Conservation (phyloP, 176 grass and related monocot species). For the Raddia distichophylla region DNA sequence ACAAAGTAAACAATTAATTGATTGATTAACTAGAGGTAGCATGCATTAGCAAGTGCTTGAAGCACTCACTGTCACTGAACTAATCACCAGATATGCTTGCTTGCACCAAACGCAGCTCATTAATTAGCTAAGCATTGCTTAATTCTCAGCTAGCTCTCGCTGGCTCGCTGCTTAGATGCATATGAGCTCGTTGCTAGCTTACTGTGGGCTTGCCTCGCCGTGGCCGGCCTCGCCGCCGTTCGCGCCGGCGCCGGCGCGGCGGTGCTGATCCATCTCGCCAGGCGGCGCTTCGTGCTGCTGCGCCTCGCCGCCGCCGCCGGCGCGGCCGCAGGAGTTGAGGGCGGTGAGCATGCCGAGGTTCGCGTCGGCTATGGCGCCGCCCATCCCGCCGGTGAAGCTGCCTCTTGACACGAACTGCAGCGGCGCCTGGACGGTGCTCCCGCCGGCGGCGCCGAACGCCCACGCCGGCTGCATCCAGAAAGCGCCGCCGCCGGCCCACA, state of each 20-base stretch:
- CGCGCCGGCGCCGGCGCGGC: constrained; percentile 26
- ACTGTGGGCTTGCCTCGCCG: constrained; percentile 57
- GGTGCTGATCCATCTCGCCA: constrained; percentile 40
- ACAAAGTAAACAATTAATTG: constrained; percentile 60
- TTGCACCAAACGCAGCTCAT: constrained; percentile 22
- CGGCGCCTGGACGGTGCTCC: constrained; percentile 66
- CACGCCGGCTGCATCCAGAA: constrained; percentile 73
- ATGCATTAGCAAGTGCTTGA: constrained; percentile 43
- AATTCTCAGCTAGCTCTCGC: constrained; percentile 14
- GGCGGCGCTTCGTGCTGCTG: constrained; percentile 30
- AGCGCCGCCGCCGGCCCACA: constrained; percentile 73
- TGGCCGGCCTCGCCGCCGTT: constrained; percentile 48
- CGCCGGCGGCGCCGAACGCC: constrained; percentile 36
- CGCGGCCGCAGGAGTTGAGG: constrained; percentile 56
- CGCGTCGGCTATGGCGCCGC: constrained; percentile 53
- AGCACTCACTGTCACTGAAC: constrained; percentile 42
- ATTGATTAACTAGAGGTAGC: constrained; percentile 38
- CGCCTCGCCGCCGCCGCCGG: constrained; percentile 45
- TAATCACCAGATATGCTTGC: constrained; percentile 34
- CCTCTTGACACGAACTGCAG: constrained; percentile 65
- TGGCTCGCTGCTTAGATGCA: constrained; percentile 1
- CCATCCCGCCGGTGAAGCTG: constrained; percentile 58
- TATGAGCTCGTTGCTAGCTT: constrained; percentile 15
- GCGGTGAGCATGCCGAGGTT: constrained; percentile 89
- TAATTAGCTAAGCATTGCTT: background rate